Conservation (phyloP, 768 basidiomycete species). For the Lactarius indigo region DNA sequence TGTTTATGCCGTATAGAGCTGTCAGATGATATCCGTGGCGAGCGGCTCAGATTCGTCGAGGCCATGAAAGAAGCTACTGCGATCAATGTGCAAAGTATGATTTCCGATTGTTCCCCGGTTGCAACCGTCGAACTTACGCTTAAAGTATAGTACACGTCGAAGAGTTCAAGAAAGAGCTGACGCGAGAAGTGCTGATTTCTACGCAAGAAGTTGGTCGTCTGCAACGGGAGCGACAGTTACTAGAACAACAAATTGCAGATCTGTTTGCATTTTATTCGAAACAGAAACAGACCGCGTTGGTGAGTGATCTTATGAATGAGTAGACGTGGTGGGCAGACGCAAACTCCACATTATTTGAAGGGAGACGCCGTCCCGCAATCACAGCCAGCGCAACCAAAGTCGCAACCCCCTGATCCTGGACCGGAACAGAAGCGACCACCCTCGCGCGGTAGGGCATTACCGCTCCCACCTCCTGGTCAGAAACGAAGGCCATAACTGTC, state of each 20-base stretch:
- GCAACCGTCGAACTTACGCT: slow-evolving; percentile 15
- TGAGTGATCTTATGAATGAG: not conserved
- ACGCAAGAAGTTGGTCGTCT: slow-evolving; percentile 69
- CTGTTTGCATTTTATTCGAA: slow-evolving; percentile 70
- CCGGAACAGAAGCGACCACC: slow-evolving; percentile 9
- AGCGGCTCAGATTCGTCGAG: slow-evolving; percentile 82
- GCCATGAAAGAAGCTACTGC: slow-evolving; percentile 94
- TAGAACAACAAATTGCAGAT: slow-evolving; percentile 71
- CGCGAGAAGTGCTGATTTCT: slow-evolving; percentile 69
- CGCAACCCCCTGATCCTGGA: slow-evolving; percentile 7
- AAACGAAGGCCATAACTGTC: slow-evolving; percentile 1
- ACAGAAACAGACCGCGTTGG: slow-evolving; percentile 45
- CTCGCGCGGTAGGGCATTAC: slow-evolving; percentile 15
- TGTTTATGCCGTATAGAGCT: slow-evolving; percentile 50
- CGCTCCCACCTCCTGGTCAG: slow-evolving; percentile 15
- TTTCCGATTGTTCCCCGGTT: not conserved
- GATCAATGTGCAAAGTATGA: slow-evolving; percentile 75
- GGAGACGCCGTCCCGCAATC: slow-evolving; percentile 4
- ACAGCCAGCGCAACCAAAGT: slow-evolving; percentile 1
- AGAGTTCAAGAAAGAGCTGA: slow-evolving; percentile 79
- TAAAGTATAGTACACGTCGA: slow-evolving; percentile 67
- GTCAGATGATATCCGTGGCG: slow-evolving; percentile 79
- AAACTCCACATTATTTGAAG: not conserved
- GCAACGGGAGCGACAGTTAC: slow-evolving; percentile 57
- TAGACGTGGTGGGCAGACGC: not conserved